Conservation (phyloP, 2,329 filamentous ascomycete genomes). For the Davidsoniella eucalypti region DNA sequence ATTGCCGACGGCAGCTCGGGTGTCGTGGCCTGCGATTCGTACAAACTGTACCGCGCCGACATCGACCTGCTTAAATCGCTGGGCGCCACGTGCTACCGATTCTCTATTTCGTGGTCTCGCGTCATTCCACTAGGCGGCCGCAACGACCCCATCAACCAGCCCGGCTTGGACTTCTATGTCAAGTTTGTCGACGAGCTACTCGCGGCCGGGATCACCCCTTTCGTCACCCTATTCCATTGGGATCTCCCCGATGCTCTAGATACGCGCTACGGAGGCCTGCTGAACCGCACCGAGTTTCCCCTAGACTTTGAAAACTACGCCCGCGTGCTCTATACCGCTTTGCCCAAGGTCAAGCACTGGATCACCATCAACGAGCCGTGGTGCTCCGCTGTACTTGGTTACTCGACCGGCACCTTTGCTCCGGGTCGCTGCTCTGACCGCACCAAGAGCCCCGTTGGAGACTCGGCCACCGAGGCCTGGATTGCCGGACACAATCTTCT, state of each 20-base stretch:
- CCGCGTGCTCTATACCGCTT: slow-evolving; percentile 54
- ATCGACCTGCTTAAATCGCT: slow-evolving; percentile 60
- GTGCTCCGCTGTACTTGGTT: slow-evolving; percentile 68
- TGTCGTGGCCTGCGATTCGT: slow-evolving; percentile 69
- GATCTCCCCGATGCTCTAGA: slow-evolving; percentile 67
- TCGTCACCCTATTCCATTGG: slow-evolving; percentile 80
- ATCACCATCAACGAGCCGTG: slow-evolving; percentile 86
- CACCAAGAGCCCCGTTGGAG: slow-evolving; percentile 50
- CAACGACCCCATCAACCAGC: slow-evolving; percentile 63
- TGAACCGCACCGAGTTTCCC: slow-evolving; percentile 70
- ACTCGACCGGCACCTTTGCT: slow-evolving; percentile 61
- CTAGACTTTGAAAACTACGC: slow-evolving; percentile 69
- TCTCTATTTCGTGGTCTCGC: slow-evolving; percentile 71
- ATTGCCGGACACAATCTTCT: slow-evolving; percentile 66
- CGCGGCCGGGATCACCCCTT: slow-evolving; percentile 59
- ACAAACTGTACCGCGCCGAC: slow-evolving; percentile 63
- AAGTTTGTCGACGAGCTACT: slow-evolving; percentile 64
- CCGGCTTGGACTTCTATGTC: slow-evolving; percentile 61
- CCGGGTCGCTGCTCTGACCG: slow-evolving; percentile 70
- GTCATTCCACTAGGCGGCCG: slow-evolving; percentile 76
- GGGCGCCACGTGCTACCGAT: slow-evolving; percentile 62
- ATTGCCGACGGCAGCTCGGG: slow-evolving; percentile 65
- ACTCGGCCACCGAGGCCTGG: slow-evolving; percentile 66
- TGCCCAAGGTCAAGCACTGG: slow-evolving; percentile 72
- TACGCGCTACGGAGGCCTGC: slow-evolving; percentile 62